Conservation (phyloP, 2,329 filamentous ascomycete species). For the Sporothrix variecibatus region DNA sequence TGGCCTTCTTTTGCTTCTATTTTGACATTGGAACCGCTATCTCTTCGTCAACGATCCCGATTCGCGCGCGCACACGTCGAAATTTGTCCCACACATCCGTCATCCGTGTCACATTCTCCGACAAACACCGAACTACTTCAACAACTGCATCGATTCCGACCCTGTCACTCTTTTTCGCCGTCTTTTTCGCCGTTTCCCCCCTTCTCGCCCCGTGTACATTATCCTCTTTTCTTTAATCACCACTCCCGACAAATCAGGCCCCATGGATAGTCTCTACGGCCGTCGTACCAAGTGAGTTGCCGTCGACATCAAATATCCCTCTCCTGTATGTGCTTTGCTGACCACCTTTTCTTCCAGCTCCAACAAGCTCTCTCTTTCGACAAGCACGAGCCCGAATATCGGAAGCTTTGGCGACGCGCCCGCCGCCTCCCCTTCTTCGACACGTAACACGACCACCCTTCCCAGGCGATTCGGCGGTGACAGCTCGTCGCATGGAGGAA, state of each 20-base stretch:
- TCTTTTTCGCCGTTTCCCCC: constrained; percentile 20
- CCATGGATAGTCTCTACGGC: constrained; percentile 70
- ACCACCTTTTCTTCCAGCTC: constrained; percentile 53
- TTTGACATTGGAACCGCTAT: neutral
- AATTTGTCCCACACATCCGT: constrained; percentile 10
- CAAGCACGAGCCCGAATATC: constrained; percentile 37
- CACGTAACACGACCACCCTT: constrained; percentile 60
- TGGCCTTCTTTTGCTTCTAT: neutral
- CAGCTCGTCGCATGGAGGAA: constrained; percentile 67
- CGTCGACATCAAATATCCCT: neutral
- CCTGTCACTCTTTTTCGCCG: constrained; percentile 12
- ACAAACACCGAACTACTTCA: neutral
- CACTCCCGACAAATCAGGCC: constrained; percentile 37
- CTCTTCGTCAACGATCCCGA: constrained; percentile 5
- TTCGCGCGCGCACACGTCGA: neutral
- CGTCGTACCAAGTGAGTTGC: constrained; percentile 75
- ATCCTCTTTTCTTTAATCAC: constrained; percentile 20
- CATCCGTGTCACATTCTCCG: neutral
- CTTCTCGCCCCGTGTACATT: constrained; percentile 27
- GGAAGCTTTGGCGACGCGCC: constrained; percentile 36
- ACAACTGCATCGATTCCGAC: neutral
- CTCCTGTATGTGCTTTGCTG: neutral
- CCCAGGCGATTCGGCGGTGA: constrained; percentile 76
- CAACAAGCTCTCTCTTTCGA: constrained; percentile 89
- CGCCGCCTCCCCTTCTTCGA: constrained; percentile 51